Evolutionary conservation across 1,284 basidiomycete species (phyloP).

Genomic region (Puccinia novopanici): DNA sequence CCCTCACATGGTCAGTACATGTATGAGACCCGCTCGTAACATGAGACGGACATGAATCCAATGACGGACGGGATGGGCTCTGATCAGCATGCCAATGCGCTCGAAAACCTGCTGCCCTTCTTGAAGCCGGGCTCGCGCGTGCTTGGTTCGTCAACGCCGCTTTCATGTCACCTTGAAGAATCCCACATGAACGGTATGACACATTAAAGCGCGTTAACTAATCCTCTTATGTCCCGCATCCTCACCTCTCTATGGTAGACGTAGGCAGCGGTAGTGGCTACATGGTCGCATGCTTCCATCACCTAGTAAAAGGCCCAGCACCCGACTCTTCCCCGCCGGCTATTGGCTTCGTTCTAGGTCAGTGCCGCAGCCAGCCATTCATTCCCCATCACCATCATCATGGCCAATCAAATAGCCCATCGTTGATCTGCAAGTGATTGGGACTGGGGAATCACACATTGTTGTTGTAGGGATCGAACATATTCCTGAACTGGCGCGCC

Average conservation of each 20-base stretch:
- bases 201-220: too few species aligned
- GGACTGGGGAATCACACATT: conserved; percentile 52
- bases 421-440: conserved; percentile 3
- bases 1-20: conserved; percentile 77
- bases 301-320: conserved; percentile 65
- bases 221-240: too few species aligned
- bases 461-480: conserved; percentile 90
- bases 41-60: too few species aligned
- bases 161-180: too few species aligned
- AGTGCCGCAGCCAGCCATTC: conserved; percentile 55
- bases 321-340: neutral
- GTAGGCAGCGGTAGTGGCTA: conserved; percentile 43
- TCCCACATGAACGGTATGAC: too few species aligned
- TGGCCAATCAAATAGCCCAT: too few species aligned
- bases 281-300: conserved; percentile 73
- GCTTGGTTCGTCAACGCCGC: conserved; percentile 79
- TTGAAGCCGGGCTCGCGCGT: conserved; percentile 71
- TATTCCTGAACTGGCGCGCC: conserved; percentile 73
- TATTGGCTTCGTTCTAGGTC: conserved; percentile 16
- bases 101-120: conserved; percentile 71
- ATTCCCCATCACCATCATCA: too few species aligned
- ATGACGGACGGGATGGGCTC: conserved; percentile 48
- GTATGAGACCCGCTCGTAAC: too few species aligned
- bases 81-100: conserved; percentile 77
- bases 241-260: conserved; percentile 2